Percentiles rank a stretch among this genome's conserved stretches.
Evolutionary conservation across 352 stramenopile genomes (phyloP).

Genomic region (Globisporangium parvum): DNA sequence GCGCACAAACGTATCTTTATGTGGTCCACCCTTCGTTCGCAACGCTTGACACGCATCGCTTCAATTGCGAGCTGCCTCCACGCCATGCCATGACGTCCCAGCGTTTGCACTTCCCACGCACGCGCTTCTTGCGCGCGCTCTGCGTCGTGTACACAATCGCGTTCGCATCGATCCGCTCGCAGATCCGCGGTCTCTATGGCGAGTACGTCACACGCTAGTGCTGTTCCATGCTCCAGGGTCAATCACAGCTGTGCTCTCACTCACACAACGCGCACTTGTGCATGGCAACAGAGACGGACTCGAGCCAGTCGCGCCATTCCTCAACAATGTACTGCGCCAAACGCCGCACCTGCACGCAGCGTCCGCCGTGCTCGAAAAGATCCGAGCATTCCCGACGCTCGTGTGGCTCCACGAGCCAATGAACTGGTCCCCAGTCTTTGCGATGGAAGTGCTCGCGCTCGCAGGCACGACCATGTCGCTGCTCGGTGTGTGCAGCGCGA

Average conservation of each 20-base stretch:
- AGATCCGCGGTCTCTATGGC: conserved; percentile 81
- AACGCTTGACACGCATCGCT: not conserved
- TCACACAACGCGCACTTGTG: not conserved
- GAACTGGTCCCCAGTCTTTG: conserved; percentile 36
- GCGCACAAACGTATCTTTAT: not conserved
- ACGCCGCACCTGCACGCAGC: conserved; percentile 8
- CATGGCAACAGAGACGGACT: conserved; percentile 35
- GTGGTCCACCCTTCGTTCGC: conserved; percentile 1
- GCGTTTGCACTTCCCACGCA: conserved; percentile 25
- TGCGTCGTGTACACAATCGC: conserved; percentile 46
- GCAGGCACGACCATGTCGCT: conserved; percentile 23
- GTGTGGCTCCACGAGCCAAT: conserved; percentile 49
- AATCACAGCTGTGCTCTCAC: too few species aligned
- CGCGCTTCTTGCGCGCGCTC: conserved; percentile 35
- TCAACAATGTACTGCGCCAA: conserved; percentile 28
- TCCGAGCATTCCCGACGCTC: conserved; percentile 39
- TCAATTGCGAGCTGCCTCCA: too few species aligned
- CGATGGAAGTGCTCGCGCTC: conserved; percentile 43
- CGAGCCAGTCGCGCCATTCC: conserved; percentile 43
- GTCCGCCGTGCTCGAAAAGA: conserved; percentile 14
- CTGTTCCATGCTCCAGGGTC: too few species aligned
- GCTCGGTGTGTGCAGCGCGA: conserved; percentile 20
- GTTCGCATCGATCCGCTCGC: conserved; percentile 75
- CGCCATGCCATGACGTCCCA: not conserved
- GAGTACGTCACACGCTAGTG: conserved; percentile 52